Conservation (phyloP, 2,329 filamentous ascomycete species). For the Ophiosphaerella herpotricha region DNA sequence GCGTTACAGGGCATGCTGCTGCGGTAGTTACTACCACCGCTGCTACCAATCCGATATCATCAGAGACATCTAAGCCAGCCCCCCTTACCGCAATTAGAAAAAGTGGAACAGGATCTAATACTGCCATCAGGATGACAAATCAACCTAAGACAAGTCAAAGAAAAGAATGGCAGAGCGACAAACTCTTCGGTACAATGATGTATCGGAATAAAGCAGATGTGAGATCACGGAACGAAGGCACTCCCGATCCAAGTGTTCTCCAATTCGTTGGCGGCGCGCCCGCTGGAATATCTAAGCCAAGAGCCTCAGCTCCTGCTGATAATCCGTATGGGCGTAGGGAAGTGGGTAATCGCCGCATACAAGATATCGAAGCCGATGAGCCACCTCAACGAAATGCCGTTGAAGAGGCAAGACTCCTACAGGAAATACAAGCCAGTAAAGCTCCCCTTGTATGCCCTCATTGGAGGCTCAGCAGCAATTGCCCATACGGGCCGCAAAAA, state of each 20-base stretch:
- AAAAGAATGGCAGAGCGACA: conserved; percentile 17
- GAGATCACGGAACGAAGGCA: conserved; percentile 26
- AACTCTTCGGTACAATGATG: conserved; percentile 22
- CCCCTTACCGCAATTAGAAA: conserved; percentile 1
- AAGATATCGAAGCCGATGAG: conserved; percentile 15
- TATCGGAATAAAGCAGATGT: conserved; percentile 23
- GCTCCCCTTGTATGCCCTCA: conserved; percentile 34
- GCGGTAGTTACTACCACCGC: neutral
- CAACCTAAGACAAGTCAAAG: conserved; percentile 16
- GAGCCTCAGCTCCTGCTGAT: conserved; percentile 2
- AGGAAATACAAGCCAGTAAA: conserved; percentile 31
- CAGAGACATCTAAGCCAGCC: neutral
- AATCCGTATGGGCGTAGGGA: conserved; percentile 34
- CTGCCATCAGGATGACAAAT: conserved; percentile 33
- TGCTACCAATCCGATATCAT: neutral
- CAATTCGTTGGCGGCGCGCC: conserved; percentile 31
- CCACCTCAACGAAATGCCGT: neutral
- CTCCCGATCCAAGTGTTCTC: conserved; percentile 29
- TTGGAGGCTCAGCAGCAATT: conserved; percentile 31
- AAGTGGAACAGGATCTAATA: neutral
- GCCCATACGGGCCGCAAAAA: conserved; percentile 15
- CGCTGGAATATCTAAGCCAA: conserved; percentile 3
- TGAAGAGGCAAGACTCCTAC: conserved; percentile 8
- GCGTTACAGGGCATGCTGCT: neutral
- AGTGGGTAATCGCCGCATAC: conserved; percentile 11